Percentiles rank a stretch among this genome's conserved stretches.
Conservation (phyloP, 306 rosid genomes). For the Citrullus amarus region DNA sequence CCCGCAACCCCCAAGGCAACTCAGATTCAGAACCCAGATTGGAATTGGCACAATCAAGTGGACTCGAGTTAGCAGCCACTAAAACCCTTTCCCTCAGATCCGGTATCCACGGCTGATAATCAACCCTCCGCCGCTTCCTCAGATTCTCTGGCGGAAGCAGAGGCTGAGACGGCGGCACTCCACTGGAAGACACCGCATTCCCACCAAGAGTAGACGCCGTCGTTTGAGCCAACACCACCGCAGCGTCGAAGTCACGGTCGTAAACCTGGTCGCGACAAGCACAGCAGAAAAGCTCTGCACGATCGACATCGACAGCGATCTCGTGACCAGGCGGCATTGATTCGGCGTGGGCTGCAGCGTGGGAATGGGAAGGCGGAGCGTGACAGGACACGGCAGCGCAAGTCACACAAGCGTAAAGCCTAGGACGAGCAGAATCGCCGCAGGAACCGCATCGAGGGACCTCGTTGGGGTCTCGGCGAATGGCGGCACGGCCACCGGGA, state of each 20-base stretch:
- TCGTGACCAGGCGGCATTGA: conserved; percentile 64
- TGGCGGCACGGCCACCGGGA: conserved; percentile 65
- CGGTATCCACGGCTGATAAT: conserved; percentile 68
- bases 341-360: conserved; percentile 62
- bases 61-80: conserved; percentile 39
- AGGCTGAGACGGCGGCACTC: conserved; percentile 5
- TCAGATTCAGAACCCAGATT: conserved; percentile 18
- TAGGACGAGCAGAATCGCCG: conserved; percentile 32
- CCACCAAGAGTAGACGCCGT: conserved; percentile 38
- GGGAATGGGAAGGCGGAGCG: conserved; percentile 32
- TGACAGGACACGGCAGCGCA: conserved; percentile 75
- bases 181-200: conserved; percentile 14
- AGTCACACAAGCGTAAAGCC: conserved; percentile 60
- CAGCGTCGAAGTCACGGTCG: conserved; percentile 84
- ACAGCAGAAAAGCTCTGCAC: conserved; percentile 92
- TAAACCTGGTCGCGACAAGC: conserved; percentile 80
- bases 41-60: conserved; percentile 16
- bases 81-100: conserved; percentile 47
- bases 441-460: conserved; percentile 54
- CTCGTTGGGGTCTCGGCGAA: conserved; percentile 67
- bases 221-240: conserved; percentile 67
- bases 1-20: conserved; percentile 74
- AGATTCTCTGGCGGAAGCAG: conserved; percentile 59
- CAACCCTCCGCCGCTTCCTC: conserved; percentile 66
- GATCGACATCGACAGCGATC: conserved; percentile 87